phyloP scores from a whole-genome alignment of 1,284 basidiomycete species.

The Trichosporon sp. region DNA sequence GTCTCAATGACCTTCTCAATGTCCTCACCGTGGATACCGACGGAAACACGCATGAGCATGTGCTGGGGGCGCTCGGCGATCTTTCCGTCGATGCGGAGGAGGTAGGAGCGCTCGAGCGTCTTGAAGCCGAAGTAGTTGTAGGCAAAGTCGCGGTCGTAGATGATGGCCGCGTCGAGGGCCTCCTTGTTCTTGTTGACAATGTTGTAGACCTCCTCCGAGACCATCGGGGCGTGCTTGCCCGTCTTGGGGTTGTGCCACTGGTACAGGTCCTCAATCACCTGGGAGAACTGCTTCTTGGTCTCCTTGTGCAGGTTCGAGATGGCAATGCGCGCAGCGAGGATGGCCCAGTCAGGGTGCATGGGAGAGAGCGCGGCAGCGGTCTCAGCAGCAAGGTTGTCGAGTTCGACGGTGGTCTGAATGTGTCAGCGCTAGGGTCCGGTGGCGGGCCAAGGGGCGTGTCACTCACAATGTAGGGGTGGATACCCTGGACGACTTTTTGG shows the following conservation, averaged over 20 bases:
- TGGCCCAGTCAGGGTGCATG: conserved; percentile 91
- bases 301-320: conserved; percentile 99
- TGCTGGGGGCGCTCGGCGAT: conserved; percentile 98
- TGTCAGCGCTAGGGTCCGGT: background rate
- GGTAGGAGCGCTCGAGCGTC: conserved; percentile 96
- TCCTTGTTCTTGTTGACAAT: conserved; percentile 79
- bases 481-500: conserved; percentile 92
- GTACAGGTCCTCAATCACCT: conserved; percentile 87
- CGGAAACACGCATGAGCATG: conserved; percentile 99
- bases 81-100: conserved; percentile 88
- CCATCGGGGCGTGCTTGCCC: conserved; percentile 79
- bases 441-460: background rate
- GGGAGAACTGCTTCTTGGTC: conserved; percentile 94
- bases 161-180: conserved; percentile 85
- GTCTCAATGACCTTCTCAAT: conserved; percentile 88
- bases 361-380: conserved; percentile 97
- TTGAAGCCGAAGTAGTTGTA: conserved; percentile 99
- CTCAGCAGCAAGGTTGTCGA: conserved; percentile 93
- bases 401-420: conserved; percentile 76
- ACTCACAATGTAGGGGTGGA: conserved; percentile 59
- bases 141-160: conserved; percentile 96
- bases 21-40: conserved; percentile 91
- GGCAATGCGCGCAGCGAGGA: conserved; percentile 87
- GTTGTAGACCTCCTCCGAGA: conserved; percentile 81
- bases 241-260: conserved; percentile 98